These are phyloP conservation scores for Coemansia sp. DNA, from an alignment of 192 early-diverging fungal species.

Conservation along the genomic window DNA sequence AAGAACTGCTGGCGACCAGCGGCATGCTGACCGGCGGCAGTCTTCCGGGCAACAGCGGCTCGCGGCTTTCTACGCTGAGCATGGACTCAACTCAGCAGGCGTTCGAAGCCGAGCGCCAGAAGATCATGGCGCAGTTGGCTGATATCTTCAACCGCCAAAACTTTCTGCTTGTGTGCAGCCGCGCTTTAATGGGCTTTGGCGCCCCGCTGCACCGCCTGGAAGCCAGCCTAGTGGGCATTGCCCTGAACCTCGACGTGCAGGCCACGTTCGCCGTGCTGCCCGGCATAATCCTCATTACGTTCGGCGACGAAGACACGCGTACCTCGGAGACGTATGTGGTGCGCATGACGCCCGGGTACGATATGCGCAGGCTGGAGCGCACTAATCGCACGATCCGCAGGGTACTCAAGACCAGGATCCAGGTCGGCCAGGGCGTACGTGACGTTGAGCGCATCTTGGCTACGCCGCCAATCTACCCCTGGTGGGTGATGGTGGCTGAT, in stretches of 20 bases:
- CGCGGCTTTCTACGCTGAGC: conserved; percentile 33
- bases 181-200: conserved; percentile 67
- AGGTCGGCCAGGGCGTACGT: conserved; percentile 63
- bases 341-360: conserved; percentile 56
- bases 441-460: conserved; percentile 60
- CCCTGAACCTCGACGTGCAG: conserved; percentile 60
- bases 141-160: conserved; percentile 70
- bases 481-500: conserved; percentile 58
- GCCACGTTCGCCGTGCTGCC: conserved; percentile 67
- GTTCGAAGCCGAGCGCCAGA: conserved; percentile 45
- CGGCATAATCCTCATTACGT: conserved; percentile 69
- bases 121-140: conserved; percentile 56
- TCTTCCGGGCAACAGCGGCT: conserved; percentile 18
- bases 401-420: conserved; percentile 61
- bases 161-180: conserved; percentile 60
- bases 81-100: conserved; percentile 30
- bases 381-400: conserved; percentile 63
- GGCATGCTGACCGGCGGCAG: conserved; percentile 43
- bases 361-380: conserved; percentile 66
- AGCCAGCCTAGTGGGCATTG: conserved; percentile 60
- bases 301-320: conserved; percentile 68
- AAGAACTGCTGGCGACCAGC: conserved; percentile 43
- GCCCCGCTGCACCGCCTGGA: conserved; percentile 68
- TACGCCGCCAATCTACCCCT: conserved; percentile 55
- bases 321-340: conserved; percentile 75